Evolutionary conservation across 371 early-diverging fungal species (phyloP), one percentile per base, ranked within the genome.

Genomic region (Funneliformis caledonium): DNA sequence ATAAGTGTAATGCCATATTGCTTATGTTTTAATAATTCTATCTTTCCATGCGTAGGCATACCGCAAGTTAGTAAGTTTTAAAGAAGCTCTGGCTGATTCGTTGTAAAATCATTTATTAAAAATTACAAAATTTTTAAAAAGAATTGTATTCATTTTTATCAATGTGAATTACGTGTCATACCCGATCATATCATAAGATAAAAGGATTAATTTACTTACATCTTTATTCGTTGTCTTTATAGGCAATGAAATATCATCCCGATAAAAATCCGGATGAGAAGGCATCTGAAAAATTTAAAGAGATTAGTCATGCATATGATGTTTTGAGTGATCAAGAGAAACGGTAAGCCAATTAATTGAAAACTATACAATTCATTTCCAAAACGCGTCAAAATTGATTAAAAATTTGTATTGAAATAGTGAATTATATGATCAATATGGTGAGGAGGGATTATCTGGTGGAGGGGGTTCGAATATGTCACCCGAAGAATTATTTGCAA

Each of bases 181-280:
- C 11, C 26, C 50, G 11, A 45, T 47, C 14, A 26, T 42, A 42
- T 45, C 31, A 47, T 33, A 16, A 22, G 11, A 48, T 37, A 2
- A 37, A 37, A 37, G 37, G 37, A n/a, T 72, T 72, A 14, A 6
- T 72, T 48, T 26, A 42, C 16, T 72, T 43, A 26, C 9, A 48
- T 47, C 22, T 56, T 52, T 56, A 56, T 16, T 52, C 52, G 14
- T 14, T 52, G 52, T 16, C 52, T 42, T 22, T 60, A 26, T 72
- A 83, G 83, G 99, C 99, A 6, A 91, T 96, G 87, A 97, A 96
- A 88, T 98, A 94, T 86, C 99, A 99, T 87, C 99, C 96, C 74
- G 98, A 98, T 86, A 96, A 94, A 88, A 91, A 88, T 73, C 88
- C 89, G 72, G 88, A 89, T 37, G 87, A 78, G 33, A 60, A 48